Percentiles rank a stretch among this genome's conserved stretches.
phyloP scores from a whole-genome alignment of 2,329 filamentous ascomycete genomes.

The Massarina eburnea region DNA sequence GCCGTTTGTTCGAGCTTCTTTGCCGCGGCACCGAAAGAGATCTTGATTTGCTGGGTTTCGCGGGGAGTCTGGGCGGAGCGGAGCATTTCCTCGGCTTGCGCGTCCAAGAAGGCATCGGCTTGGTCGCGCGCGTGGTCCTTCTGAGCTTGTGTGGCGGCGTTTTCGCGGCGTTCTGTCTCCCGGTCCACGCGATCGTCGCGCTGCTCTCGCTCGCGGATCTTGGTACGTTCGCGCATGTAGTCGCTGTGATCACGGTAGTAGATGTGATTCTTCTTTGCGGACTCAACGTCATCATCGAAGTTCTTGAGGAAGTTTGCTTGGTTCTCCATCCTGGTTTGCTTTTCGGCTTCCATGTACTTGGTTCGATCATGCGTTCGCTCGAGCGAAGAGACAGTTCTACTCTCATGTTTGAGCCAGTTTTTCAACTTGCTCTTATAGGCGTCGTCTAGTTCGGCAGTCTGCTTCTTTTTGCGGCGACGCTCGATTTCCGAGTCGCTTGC shows the following conservation, averaged over 20 bases:
- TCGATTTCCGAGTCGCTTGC: conserved; percentile 87
- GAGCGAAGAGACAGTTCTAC: conserved; percentile 77
- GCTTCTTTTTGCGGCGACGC: conserved; percentile 68
- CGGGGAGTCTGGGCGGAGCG: conserved; percentile 42
- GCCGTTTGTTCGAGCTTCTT: conserved; percentile 66
- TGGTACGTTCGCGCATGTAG: conserved; percentile 80
- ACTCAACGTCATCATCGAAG: conserved; percentile 92
- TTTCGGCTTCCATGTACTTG: conserved; percentile 68
- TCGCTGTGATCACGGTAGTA: conserved; percentile 86
- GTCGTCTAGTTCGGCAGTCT: conserved; percentile 75
- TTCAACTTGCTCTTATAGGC: conserved; percentile 82
- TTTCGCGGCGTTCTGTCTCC: conserved; percentile 73
- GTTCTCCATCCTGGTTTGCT: conserved; percentile 64
- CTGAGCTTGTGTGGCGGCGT: conserved; percentile 67
- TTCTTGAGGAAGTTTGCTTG: conserved; percentile 71
- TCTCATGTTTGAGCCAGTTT: conserved; percentile 87
- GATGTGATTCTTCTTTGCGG: conserved; percentile 67
- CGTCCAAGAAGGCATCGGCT: conserved; percentile 88
- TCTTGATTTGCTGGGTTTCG: conserved; percentile 76
- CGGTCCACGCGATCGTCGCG: conserved; percentile 82
- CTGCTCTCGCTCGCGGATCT: conserved; percentile 72
- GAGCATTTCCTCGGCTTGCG: conserved; percentile 74
- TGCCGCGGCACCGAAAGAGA: conserved; percentile 83
- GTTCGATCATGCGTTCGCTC: conserved; percentile 83
- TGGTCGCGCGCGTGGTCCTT: conserved; percentile 78